Base-by-base conservation (phyloP, 2,329 filamentous ascomycete species). In the Acarospora socialis region DNA sequence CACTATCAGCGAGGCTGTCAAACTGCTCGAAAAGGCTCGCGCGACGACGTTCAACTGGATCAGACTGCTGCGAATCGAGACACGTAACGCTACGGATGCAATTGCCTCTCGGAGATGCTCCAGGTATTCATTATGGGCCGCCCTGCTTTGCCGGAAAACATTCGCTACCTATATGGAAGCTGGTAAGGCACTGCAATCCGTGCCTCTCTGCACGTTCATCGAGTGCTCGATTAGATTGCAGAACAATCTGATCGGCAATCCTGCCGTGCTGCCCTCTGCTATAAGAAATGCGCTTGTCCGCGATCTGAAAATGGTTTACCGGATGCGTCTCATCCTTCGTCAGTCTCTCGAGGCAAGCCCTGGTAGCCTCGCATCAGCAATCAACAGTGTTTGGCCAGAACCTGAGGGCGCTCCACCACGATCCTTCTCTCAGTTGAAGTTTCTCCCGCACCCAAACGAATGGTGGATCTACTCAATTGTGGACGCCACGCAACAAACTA, bases 91-190 rank as follows among this genome's bases (percentile, higher is more conserved):
- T 0, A 48, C 29, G 0, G 57, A 68, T 12, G 45, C 50, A 0
- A 50, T 59, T 2, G 49, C 47, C 0, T 51, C 61, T 0, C 49
- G 53, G 12, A 56, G 54, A 16, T 50, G 52, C 4, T 55, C 61
- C 3, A 40, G 43, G 0, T 72, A 68, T 38, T 59, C 59, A 0
- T 56, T 77, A 0, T 64, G 62, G 50, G 63, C 71, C 0, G 63
- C 73, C 0, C 38, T 79, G 0, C 51, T 78, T 0, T 77, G 71
- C 30, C 54, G 60, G 15, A 52, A 58, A 3, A 69, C 65, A 0
- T 65, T 65, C 33, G 46, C 52, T 26, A 41, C 43, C 2, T 43
- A 44, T 33, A 43, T 38, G 30, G 26, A 25, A 6, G 37, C 35
- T 34, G 30, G 33, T 17, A 28, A n/a, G n/a, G n/a, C n/a, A n/a